Conservation (phyloP, 2,329 filamentous ascomycete genomes). For the Alternaria postmessia region DNA sequence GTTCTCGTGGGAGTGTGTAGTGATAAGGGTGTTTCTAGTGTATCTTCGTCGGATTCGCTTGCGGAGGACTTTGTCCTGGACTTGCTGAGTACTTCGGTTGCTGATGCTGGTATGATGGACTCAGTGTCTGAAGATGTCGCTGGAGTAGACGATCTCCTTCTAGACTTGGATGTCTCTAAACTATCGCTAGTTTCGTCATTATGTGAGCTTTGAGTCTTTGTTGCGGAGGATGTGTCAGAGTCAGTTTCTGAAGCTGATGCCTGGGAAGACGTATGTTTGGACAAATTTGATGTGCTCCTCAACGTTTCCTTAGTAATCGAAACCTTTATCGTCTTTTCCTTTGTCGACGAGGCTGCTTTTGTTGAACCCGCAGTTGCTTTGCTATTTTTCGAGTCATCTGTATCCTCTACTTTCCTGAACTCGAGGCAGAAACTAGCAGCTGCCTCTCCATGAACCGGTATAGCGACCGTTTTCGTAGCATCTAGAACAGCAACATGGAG, state of each 20-base stretch:
- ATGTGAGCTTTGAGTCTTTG: not conserved
- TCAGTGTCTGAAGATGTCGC: not conserved
- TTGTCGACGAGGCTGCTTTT: not conserved
- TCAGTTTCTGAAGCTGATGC: not conserved
- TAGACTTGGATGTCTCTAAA: not conserved
- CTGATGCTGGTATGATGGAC: not conserved
- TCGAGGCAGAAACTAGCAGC: conserved; percentile 3
- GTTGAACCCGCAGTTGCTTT: accelerated
- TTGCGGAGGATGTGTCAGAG: not conserved
- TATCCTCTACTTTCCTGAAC: not conserved
- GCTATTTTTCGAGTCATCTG: not conserved
- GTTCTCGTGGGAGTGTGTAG: not conserved
- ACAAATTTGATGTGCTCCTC: not conserved
- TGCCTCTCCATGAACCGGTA: conserved; percentile 1
- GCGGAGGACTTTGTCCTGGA: not conserved
- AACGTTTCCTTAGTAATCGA: not conserved
- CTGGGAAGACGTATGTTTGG: not conserved
- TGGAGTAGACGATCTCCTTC: not conserved
- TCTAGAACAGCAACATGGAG: not conserved
- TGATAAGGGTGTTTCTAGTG: not conserved
- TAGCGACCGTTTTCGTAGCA: not conserved
- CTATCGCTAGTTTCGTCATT: not conserved
- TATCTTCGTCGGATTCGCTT: not conserved
- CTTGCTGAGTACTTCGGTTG: not conserved
- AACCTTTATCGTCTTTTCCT: not conserved